Base-by-base conservation (phyloP, 257 asterid genomes). In the Solanum pennellii region DNA sequence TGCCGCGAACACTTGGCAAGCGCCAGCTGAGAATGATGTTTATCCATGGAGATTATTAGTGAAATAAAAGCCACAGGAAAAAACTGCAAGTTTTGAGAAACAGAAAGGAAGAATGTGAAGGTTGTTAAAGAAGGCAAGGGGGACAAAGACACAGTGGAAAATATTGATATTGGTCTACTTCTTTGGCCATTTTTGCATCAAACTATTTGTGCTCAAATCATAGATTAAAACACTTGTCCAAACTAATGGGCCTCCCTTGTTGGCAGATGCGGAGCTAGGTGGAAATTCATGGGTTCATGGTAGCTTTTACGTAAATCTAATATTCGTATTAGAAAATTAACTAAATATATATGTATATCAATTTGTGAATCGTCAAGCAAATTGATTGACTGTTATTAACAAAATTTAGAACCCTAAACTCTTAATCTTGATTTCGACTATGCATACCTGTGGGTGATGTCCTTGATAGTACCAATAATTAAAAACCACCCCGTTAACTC, bases 1-100 rank as follows among this genome's bases (percentile, higher is more conserved):
- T 93, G 98, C 85, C 94, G 86, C 3, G 96, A 91, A 79, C 92
- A 91, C 90, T 94, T 94, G 74, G 93, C 87, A 82, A 91, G 87
- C 62, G 96, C 93, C 93, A 91, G 91, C 82, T 89, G 95, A 87
- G 87, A 93, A 75, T 89, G 95, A 88, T 88, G 95, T 88, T 91
- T 94, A 88, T 91, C 97, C 99, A 96, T 96, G 90, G 92, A 86
- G 84, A 87, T 41, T 21, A 87, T 35, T 23, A 37, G 39, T 37
- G 83, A n/a, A 60, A 89, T 86, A 83, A 91, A 25, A 71, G 49
- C 87, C 72, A 88, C 88, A 86, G 47, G 52, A 66, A 72, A 89
- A 83, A 87, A 87, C 18, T 69, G 85, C 42, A 87, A 90, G 86
- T 71, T 85, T 85, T 68, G 72, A 69, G 94, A 65, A 90, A 87